Evolutionary conservation across 306 rosid genomes (phyloP).

Genomic region (Malus fusca): DNA sequence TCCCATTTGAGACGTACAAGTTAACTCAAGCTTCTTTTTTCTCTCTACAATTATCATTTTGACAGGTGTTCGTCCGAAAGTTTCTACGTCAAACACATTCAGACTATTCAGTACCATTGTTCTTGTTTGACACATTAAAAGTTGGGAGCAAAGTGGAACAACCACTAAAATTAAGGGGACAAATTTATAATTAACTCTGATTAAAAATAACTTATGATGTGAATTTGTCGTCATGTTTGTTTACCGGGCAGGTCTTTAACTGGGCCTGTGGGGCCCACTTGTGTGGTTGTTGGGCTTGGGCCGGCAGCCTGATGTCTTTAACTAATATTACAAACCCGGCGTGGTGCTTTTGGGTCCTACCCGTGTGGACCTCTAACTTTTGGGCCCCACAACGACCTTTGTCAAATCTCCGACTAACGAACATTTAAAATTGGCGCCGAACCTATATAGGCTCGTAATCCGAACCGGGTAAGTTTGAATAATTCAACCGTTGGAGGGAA

Average conservation of each 20-base stretch:
- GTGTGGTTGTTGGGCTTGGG: constrained; percentile 24
- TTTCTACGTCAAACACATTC: not conserved
- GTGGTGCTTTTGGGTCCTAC: constrained; percentile 20
- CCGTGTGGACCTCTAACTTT: not conserved
- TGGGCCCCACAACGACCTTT: not conserved
- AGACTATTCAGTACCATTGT: not conserved
- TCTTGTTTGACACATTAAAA: too few species aligned
- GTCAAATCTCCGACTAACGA: constrained; percentile 6
- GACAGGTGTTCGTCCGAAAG: not conserved
- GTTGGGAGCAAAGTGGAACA: not conserved
- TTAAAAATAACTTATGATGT: not conserved
- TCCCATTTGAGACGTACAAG: too few species aligned
- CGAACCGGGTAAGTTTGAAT: constrained; percentile 36
- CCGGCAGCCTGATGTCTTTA: constrained; percentile 31
- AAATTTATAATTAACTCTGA: not conserved
- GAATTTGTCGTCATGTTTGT: not conserved
- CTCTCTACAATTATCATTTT: too few species aligned
- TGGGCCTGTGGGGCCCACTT: constrained; percentile 24
- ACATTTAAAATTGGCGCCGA: constrained; percentile 20
- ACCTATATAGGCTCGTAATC: constrained; percentile 31
- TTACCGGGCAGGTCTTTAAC: not conserved
- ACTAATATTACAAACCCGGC: constrained; percentile 36
- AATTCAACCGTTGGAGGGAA: constrained; percentile 36
- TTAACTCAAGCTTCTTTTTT: too few species aligned
- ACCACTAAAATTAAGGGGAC: not conserved